Evolutionary conservation across 2,329 filamentous ascomycete genomes (phyloP).

Genomic region (Fusarium denticulatum): DNA sequence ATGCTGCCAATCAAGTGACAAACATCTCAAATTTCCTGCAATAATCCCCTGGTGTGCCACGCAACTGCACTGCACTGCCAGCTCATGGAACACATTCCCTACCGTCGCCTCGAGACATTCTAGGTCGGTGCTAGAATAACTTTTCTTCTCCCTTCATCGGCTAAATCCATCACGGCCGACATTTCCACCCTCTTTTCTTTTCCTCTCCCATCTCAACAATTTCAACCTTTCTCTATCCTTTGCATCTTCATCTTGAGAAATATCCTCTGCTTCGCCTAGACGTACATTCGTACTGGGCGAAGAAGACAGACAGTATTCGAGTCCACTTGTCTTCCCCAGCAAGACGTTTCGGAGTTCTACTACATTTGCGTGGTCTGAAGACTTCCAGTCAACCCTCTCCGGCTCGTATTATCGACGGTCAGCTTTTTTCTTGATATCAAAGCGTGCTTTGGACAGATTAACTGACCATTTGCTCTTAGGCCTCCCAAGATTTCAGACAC

Average conservation of each 20-base stretch:
- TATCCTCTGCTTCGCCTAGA: background rate
- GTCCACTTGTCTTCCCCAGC: background rate
- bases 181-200: background rate
- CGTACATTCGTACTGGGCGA: background rate
- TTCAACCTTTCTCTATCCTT: background rate
- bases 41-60: background rate
- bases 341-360: accelerated
- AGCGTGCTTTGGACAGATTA: accelerated
- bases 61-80: background rate
- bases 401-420: accelerated
- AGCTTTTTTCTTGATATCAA: background rate
- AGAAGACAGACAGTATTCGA: background rate
- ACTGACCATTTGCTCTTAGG: background rate
- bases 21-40: too few relatives aligned
- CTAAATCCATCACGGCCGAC: background rate
- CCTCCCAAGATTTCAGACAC: accelerated
- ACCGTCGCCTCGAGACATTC: too few relatives aligned
- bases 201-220: background rate
- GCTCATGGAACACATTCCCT: background rate
- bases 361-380: background rate
- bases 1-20: too few relatives aligned
- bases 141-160: background rate
- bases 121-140: too few relatives aligned
- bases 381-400: background rate
- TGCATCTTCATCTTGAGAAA: background rate